These are phyloP conservation scores for Hyphopichia homilentoma DNA, from an alignment of 805 yeast genomes.

Conservation along the genomic window DNA sequence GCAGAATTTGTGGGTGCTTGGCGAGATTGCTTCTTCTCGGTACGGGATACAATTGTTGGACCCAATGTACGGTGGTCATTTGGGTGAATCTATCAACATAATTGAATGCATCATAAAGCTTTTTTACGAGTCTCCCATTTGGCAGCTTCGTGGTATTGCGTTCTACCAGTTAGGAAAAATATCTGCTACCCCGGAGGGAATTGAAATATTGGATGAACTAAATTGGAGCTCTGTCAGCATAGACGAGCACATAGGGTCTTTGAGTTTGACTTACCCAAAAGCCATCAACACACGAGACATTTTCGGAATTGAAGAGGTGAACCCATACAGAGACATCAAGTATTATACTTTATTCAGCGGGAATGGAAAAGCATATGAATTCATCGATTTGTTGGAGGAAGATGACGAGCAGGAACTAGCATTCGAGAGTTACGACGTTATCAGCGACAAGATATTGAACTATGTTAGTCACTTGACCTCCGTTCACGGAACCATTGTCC, in stretches of 20 bases:
- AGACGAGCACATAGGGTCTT: conserved; percentile 12
- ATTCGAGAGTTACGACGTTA: conserved; percentile 9
- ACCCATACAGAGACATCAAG: conserved; percentile 23
- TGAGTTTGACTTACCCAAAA: conserved; percentile 19
- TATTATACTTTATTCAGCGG: conserved; percentile 22
- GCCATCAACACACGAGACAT: conserved; percentile 6
- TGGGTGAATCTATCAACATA: conserved; percentile 12
- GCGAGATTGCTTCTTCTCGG: conserved; percentile 71
- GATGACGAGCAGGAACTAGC: conserved; percentile 8
- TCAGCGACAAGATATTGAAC: conserved; percentile 20
- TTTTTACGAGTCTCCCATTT: conserved; percentile 30
- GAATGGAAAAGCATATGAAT: conserved; percentile 5
- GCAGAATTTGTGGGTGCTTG: conserved; percentile 83
- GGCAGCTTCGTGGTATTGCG: conserved; percentile 72
- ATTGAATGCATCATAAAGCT: conserved; percentile 46
- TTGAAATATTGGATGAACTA: conserved; percentile 77
- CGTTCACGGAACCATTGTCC: conserved; percentile 15
- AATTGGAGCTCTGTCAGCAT: conserved; percentile 51
- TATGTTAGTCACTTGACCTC: conserved; percentile 51
- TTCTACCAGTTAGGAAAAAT: conserved; percentile 75
- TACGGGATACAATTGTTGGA: conserved; percentile 55
- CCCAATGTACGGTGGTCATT: conserved; percentile 21
- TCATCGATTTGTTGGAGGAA: neutral
- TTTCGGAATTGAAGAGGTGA: conserved; percentile 15
- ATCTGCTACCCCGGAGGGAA: conserved; percentile 70